Base-by-base conservation (phyloP, 768 basidiomycete species). In the Lactarius hengduanensis region DNA sequence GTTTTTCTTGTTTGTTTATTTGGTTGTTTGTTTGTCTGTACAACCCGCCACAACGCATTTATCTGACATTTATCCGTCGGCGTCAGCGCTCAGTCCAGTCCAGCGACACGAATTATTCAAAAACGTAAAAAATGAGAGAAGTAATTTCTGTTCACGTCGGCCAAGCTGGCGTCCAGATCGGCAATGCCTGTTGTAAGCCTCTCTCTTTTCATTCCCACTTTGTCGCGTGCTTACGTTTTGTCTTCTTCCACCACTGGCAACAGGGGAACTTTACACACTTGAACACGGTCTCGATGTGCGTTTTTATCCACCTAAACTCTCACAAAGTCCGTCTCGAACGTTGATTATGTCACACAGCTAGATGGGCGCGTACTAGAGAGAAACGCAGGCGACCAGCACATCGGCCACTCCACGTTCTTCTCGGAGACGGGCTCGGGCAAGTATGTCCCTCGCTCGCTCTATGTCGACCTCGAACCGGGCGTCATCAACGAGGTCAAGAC, bases 321-420 rank as follows among this genome's bases (percentile, higher is more conserved):
- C 57, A 4, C 9, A 3, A 15, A 59, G 22, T 3, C 18, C 16
- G 40, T 38, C 40, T n/a, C 22, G 61, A 43, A 34, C 58, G 47
- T 63, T 65, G 57, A 53, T 43, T 53, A 69, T 74, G 32, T 58
- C 47, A 64, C 67, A 40, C 73, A 97, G 96, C 91, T 94, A 63
- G 96, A 97, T 77, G 96, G 96, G 76, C 93, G 94, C 74, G 82
- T 96, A n/a, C 11, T 22, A 70, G 76, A 88, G 89, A 70, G 84
- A 83, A 70, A 85, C 89, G n/a, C 83, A 84, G 41, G 87, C 87
- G 45, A 80, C 76, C 70, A 83, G 80, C 69, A 97, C 75, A 85
- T 84, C 72, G 96, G 97, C 57, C 97, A 98, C 81, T 92, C 91
- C 58, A 98, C 96, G 55, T 98, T 99, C 86, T 99, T 98, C 83